Evolutionary conservation across 1,284 basidiomycete genomes (phyloP), one percentile per base, ranked within the genome.

Genomic region (Fistulinella cinereoalba): DNA sequence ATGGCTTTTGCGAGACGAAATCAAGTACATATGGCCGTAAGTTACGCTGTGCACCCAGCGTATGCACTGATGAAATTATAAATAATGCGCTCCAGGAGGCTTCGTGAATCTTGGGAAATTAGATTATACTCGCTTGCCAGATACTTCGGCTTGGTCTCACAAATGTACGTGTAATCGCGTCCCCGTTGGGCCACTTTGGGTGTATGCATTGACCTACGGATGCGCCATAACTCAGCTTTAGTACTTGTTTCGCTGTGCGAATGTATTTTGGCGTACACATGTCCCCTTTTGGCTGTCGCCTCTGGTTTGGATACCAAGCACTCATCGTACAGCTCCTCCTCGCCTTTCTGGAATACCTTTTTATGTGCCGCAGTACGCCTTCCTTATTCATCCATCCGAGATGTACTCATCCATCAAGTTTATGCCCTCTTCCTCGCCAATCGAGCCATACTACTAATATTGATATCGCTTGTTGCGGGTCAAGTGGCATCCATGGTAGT

Each of bases 241-340:
- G 50, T 21, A 37, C 60, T n/a, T 47, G 27, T n/a, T 58, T 59
- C 27, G 24, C 46, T 3, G 24, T 50, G 8, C 58, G 57, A 3
- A 58, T 59, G 46, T 50, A 48, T 18, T 15, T 43, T 12, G 56
- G 51, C 1, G 13, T 49, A 24, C 2, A 33, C 15, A 46, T 49
- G 2, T 21, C 58, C 1, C 41, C 49, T 2, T 0, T 19, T 12
- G 46, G 48, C 9, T 60, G 58, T 27, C 44, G 34, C n/a, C 3
- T 45, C 3, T 58, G 58, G 57, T 60, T 56, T n/a, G 12, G 11
- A 1, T 60, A 43, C 37, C 53, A 58, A 46, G 57, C 56, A 3
- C 0, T 37, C 12, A n/a, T 49, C 18, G 21, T 58, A 13, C 57
- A 60, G 38, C 2, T 47, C 11, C 43, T 60, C 5, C 46, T 58